Percentiles rank a stretch among this genome's conserved stretches.
phyloP scores from a whole-genome alignment of 202 grass and related monocot species.

The Panicum hallii region DNA sequence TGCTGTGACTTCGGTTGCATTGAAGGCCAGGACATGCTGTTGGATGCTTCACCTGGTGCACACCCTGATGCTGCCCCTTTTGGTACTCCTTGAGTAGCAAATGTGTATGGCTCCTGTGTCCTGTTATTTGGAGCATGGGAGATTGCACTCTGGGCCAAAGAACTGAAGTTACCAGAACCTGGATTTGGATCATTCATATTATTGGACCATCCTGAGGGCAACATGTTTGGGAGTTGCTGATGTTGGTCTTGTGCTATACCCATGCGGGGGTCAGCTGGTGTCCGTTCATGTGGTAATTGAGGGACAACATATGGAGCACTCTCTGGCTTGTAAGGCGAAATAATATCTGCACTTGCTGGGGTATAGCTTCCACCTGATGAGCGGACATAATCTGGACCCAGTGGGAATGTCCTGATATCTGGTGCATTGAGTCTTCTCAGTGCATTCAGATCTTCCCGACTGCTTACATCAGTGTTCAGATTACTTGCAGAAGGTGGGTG shows the following conservation, averaged over 20 bases:
- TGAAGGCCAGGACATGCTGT: constrained; percentile 35
- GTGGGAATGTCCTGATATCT: constrained; percentile 54
- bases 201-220: constrained; percentile 50
- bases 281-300: constrained; percentile 44
- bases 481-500: constrained; percentile 31
- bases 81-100: constrained; percentile 38
- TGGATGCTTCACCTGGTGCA: constrained; percentile 52
- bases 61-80: constrained; percentile 47
- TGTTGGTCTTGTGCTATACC: constrained; percentile 44
- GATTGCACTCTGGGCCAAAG: constrained; percentile 29
- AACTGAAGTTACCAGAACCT: constrained; percentile 44
- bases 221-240: constrained; percentile 40
- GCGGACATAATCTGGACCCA: constrained; percentile 51
- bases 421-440: constrained; percentile 46
- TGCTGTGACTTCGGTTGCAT: constrained; percentile 45
- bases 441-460: constrained; percentile 47
- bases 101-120: constrained; percentile 32
- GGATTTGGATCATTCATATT: constrained; percentile 45
- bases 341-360: constrained; percentile 43
- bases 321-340: constrained; percentile 46
- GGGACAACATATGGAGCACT: constrained; percentile 49
- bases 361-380: constrained; percentile 46
- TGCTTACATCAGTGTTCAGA: constrained; percentile 27
- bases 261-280: constrained; percentile 33
- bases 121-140: constrained; percentile 41